phyloP scores from a whole-genome alignment of 139 green algal genomes.

The Chlorella ohadii region DNA sequence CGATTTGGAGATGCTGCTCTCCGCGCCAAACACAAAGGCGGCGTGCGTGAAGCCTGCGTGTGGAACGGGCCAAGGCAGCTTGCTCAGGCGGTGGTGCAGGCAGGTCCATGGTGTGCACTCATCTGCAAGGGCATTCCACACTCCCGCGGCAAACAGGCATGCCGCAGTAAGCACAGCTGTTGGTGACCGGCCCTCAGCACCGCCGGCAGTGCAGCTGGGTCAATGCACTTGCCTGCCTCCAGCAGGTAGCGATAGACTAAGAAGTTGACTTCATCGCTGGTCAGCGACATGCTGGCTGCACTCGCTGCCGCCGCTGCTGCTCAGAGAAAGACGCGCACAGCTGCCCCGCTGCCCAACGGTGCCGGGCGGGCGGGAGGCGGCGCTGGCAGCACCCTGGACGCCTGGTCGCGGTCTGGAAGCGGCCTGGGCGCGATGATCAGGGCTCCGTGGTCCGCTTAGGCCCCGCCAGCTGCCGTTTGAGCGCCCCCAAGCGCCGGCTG shows the following conservation, averaged over 20 bases:
- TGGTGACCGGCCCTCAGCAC: background rate
- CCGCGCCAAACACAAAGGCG: conserved; percentile 94
- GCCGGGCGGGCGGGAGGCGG: too few species aligned
- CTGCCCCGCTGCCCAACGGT: too few species aligned
- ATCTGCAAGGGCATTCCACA: too few species aligned
- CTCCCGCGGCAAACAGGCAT: background rate
- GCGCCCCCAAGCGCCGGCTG: too few species aligned
- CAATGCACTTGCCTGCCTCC: conserved; percentile 77
- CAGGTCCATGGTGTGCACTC: background rate
- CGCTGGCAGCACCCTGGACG: too few species aligned
- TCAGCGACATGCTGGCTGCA: conserved; percentile 63
- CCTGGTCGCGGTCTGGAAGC: too few species aligned
- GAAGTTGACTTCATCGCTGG: conserved; percentile 94
- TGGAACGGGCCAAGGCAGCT: background rate
- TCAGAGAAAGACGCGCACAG: background rate
- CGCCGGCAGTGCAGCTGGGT: too few species aligned
- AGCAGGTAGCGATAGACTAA: conserved; percentile 95
- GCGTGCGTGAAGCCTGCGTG: conserved; percentile 92
- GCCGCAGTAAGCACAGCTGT: background rate
- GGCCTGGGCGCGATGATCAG: too few species aligned
- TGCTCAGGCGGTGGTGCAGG: background rate
- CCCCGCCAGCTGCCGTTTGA: too few species aligned
- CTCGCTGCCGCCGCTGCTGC: background rate
- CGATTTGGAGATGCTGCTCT: conserved; percentile 74
- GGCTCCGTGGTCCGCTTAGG: too few species aligned